These are phyloP conservation scores for Diaporthe capsici DNA, from an alignment of 2,329 filamentous ascomycete species.

Conservation along the genomic window DNA sequence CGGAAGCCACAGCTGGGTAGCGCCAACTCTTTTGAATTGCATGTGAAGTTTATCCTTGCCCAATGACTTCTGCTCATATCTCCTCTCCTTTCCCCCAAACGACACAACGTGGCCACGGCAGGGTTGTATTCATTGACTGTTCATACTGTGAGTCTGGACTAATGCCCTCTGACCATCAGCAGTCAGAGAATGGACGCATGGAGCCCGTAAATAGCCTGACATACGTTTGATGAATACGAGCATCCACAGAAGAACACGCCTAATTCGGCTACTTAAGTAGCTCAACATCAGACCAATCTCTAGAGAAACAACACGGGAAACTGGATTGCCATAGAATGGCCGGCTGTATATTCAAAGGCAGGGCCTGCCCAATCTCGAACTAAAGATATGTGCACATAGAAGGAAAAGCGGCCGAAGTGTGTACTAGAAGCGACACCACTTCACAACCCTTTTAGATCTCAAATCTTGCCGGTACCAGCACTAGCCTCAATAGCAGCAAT, in stretches of 20 bases:
- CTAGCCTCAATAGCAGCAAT: slow-evolving; percentile 12
- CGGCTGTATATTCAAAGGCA: slow-evolving; percentile 6
- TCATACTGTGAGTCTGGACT: too few species aligned
- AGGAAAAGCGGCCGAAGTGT: not conserved
- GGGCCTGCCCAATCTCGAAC: slow-evolving; percentile 13
- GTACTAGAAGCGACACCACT: not conserved
- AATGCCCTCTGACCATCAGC: too few species aligned
- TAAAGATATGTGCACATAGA: slow-evolving; percentile 14
- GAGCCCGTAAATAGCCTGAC: too few species aligned
- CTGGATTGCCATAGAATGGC: not conserved
- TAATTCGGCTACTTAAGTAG: too few species aligned
- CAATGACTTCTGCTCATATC: not conserved
- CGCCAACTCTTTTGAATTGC: not conserved
- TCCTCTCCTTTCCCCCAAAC: too few species aligned
- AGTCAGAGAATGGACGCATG: too few species aligned
- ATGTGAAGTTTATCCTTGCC: not conserved
- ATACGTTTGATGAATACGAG: too few species aligned
- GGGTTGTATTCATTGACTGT: not conserved
- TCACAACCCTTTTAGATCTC: not conserved
- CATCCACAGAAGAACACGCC: too few species aligned
- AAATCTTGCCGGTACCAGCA: slow-evolving; percentile 26
- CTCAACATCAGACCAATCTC: too few species aligned
- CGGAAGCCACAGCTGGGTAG: not conserved
- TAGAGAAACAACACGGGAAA: fast-evolving
- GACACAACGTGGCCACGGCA: not conserved